Conservation (phyloP, 2,329 filamentous ascomycete genomes). For the Epichloe sp. region DNA sequence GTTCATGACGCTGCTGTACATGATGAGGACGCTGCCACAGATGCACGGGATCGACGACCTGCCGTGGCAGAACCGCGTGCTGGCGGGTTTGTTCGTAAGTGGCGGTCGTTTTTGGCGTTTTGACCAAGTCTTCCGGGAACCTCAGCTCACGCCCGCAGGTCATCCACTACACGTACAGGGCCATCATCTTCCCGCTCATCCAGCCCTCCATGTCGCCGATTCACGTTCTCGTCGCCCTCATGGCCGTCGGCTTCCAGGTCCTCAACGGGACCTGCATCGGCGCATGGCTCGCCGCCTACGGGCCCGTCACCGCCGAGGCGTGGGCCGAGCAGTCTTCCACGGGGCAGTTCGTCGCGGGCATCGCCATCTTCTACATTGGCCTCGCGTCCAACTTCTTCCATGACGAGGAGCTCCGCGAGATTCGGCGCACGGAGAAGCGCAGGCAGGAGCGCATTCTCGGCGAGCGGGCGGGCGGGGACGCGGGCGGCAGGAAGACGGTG, state of each 20-base stretch:
- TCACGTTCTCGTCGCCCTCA: conserved; percentile 52
- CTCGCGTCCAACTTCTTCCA: conserved; percentile 75
- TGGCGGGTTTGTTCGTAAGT: conserved; percentile 53
- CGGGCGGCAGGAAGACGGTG: conserved; percentile 3
- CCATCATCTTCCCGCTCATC: conserved; percentile 66
- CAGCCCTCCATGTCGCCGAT: conserved; percentile 91
- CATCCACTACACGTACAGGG: conserved; percentile 85
- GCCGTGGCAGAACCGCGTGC: conserved; percentile 66
- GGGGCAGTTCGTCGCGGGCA: conserved; percentile 45
- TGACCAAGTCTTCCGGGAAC: not conserved
- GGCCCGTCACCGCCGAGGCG: conserved; percentile 44
- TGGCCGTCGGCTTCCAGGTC: conserved; percentile 63
- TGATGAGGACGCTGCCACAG: conserved; percentile 54
- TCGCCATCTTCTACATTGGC: conserved; percentile 63
- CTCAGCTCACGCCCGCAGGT: conserved; percentile 28
- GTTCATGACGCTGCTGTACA: conserved; percentile 65
- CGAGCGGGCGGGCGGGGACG: conserved; percentile 24
- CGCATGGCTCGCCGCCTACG: conserved; percentile 72
- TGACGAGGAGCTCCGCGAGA: conserved; percentile 79
- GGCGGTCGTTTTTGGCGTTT: not conserved
- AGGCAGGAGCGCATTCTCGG: conserved; percentile 32
- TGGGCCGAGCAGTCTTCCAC: conserved; percentile 30
- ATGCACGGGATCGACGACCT: conserved; percentile 44
- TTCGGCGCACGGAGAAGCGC: conserved; percentile 56
- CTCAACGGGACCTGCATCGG: conserved; percentile 67